A percentile compares a stretch with the other conserved stretches of the same genome.
These are phyloP conservation scores for Thraustochytrium sp. DNA, from an alignment of 352 stramenopile species.

Conservation along the genomic window DNA sequence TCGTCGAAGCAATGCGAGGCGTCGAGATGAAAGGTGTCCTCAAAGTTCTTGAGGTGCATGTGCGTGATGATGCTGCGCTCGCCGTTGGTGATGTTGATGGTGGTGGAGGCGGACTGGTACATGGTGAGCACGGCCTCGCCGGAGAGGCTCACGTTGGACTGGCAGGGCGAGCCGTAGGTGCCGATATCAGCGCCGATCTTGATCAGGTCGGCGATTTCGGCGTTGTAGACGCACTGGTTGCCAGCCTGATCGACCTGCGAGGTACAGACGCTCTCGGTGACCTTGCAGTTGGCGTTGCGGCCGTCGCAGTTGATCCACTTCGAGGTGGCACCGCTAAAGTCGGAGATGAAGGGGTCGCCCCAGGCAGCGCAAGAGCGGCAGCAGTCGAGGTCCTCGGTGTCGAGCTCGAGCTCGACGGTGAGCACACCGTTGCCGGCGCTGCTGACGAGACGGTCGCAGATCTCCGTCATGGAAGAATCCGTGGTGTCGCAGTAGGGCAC, in stretches of 20 bases:
- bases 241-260: conserved; percentile 27
- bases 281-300: neutral
- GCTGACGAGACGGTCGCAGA: neutral
- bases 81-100: neutral
- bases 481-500: neutral
- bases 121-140: conserved; percentile 10
- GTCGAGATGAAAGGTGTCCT: conserved; percentile 12
- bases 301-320: conserved; percentile 42
- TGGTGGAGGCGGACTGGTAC: neutral
- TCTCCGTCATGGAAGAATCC: neutral
- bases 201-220: neutral
- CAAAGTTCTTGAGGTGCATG: neutral
- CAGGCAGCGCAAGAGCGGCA: conserved; percentile 4
- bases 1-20: conserved; percentile 2
- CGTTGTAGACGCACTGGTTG: conserved; percentile 28
- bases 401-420: neutral
- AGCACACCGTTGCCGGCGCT: neutral
- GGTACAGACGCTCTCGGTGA: conserved; percentile 13
- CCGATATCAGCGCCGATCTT: neutral
- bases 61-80: conserved; percentile 1
- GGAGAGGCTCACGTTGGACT: neutral
- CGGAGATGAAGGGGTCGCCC: conserved; percentile 1
- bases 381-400: neutral
- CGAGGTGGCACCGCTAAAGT: conserved; percentile 4
- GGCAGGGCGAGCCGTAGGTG: conserved; percentile 9